Base-by-base conservation (phyloP, 1,284 basidiomycete genomes). In the Moesziomyces parantarcticus region DNA sequence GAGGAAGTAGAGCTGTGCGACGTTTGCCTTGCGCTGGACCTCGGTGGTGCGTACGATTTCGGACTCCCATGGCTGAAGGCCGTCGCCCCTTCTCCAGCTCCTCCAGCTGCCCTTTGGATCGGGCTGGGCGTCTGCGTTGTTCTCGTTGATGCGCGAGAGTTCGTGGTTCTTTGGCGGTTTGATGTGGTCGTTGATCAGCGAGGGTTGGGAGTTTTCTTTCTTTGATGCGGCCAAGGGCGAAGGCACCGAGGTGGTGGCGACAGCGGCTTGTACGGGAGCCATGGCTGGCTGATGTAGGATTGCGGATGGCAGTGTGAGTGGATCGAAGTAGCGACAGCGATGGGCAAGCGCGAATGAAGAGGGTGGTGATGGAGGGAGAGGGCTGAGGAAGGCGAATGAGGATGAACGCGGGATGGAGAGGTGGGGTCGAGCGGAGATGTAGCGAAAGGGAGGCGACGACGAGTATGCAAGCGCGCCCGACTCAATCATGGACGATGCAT, bases 1-100 rank as follows among this genome's bases (percentile, higher is more conserved):
- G 55, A 83, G 67, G 43, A 83, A 83, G 74, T 82, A 83, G 54
- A 83, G 77, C 57, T 83, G 82, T 0, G 81, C 81, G 25, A 83
- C 76, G 45, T 80, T 80, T 46, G 82, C 82, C 48, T 83, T 83
- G 43, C 82, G 74, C 52, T 78, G 68, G 22, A 81, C 81, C 39
- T 81, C 80, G 20, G 71, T 78, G 56, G 58, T 66, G 47, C 76
- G 67, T 10, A 79, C 67, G 23, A 81, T 65, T 21, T 82, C 81
- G 52, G 62, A 72, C 46, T 83, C 82, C 77, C 81, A 81, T 2
- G 76, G 72, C 62, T 79, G 76, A 20, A 83, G 67, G 16, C 76
- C 73, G 29, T 83, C 81, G 18, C 66, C 70, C 6, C 70, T 57
- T 9, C 77, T 76, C 72, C 74, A 75, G 55, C 75, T 79, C 29